phyloP scores from a whole-genome alignment of 1,139 yeast genomes.

The Magnusiomyces sp. region DNA sequence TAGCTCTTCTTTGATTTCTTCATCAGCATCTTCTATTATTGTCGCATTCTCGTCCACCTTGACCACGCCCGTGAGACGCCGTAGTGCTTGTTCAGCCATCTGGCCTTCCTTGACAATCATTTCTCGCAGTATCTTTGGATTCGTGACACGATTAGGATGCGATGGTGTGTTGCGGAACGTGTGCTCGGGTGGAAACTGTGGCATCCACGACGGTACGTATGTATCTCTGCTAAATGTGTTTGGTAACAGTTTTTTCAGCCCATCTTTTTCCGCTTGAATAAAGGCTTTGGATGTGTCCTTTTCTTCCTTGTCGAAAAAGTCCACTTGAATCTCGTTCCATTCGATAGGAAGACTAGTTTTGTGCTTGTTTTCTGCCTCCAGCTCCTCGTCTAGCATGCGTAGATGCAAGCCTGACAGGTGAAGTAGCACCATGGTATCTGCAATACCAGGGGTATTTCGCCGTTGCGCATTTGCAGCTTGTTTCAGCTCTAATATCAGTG shows the following conservation, averaged over 20 bases:
- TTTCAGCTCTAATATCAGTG: constrained; percentile 41
- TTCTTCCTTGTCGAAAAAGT: constrained; percentile 21
- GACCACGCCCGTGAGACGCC: constrained; percentile 37
- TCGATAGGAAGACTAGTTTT: constrained; percentile 11
- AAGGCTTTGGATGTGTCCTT: constrained; percentile 27
- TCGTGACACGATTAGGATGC: constrained; percentile 54
- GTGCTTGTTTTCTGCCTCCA: constrained; percentile 7
- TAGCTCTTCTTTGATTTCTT: constrained; percentile 16
- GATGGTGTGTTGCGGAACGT: constrained; percentile 74
- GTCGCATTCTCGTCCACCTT: constrained; percentile 24
- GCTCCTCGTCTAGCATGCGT: constrained; percentile 11
- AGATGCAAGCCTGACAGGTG: constrained; percentile 39
- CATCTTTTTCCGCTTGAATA: no score
- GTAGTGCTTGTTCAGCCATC: constrained; percentile 68
- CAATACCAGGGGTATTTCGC: constrained; percentile 48
- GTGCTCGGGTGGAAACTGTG: constrained; percentile 86
- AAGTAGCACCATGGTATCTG: constrained; percentile 48
- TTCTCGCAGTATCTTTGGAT: constrained; percentile 62
- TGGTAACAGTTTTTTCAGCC: constrained; percentile 30
- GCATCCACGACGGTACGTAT: constrained; percentile 67
- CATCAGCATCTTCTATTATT: constrained; percentile 22
- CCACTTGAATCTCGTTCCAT: constrained; percentile 34
- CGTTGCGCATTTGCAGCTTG: constrained; percentile 61
- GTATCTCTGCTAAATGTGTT: constrained; percentile 41
- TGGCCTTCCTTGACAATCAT: constrained; percentile 72